Percentiles rank a stretch among this genome's conserved stretches.
phyloP scores from a whole-genome alignment of 2,329 filamentous ascomycete genomes.

The Clonostachys sp. region DNA sequence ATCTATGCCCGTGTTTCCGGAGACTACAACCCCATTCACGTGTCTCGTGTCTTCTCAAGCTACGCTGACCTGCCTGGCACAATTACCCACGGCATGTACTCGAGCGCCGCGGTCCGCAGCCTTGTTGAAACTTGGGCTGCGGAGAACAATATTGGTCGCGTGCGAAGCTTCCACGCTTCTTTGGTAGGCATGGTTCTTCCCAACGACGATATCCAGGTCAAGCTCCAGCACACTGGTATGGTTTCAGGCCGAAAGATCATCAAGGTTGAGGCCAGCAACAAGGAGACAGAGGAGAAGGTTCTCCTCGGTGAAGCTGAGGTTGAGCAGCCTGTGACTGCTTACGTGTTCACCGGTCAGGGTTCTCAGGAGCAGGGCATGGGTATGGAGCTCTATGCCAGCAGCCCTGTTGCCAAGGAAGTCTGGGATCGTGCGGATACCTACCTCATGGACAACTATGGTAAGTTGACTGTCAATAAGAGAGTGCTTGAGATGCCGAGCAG shows the following conservation, averaged over 20 bases:
- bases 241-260: constrained; percentile 98
- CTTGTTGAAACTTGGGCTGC: constrained; percentile 98
- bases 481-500: not conserved
- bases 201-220: constrained; percentile 92
- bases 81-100: constrained; percentile 99
- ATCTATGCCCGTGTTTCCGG: constrained; percentile 96
- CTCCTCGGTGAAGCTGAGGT: constrained; percentile 93
- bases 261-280: constrained; percentile 95
- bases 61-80: constrained; percentile 95
- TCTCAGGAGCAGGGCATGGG: constrained; percentile 99
- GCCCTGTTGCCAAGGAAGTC: constrained; percentile 89
- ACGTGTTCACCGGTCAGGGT: constrained; percentile 97
- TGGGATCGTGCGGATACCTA: constrained; percentile 98
- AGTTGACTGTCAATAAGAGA: constrained; percentile 18
- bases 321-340: constrained; percentile 93
- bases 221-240: constrained; percentile 96
- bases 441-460: constrained; percentile 97
- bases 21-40: constrained; percentile 98
- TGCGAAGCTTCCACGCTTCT: constrained; percentile 94
- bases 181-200: constrained; percentile 98
- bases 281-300: constrained; percentile 95
- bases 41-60: constrained; percentile 91
- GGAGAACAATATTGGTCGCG: constrained; percentile 96
- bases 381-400: constrained; percentile 96
- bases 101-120: constrained; percentile 91